Conservation (phyloP, 371 early-diverging fungal species). For the Lichtheimia ramosa region DNA sequence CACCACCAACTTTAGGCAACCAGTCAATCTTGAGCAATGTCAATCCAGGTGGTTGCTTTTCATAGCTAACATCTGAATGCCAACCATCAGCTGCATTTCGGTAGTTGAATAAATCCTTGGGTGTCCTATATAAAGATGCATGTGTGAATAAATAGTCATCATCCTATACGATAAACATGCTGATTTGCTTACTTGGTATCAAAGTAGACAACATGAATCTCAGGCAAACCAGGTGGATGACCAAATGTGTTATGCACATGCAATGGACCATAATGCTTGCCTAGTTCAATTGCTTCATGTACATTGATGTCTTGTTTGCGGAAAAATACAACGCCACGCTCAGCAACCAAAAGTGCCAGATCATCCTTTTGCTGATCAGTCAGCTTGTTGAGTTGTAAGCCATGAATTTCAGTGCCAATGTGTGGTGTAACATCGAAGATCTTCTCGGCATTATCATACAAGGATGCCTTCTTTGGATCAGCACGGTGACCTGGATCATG, state of each 20-base stretch:
- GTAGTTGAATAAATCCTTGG: slow-evolving; percentile 50
- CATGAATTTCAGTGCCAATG: slow-evolving; percentile 71
- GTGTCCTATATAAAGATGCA: slow-evolving; percentile 15
- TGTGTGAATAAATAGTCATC: too few species aligned
- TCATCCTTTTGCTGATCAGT: slow-evolving; percentile 59
- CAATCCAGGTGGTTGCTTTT: slow-evolving; percentile 55
- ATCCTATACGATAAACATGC: too few species aligned
- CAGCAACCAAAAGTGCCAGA: slow-evolving; percentile 56
- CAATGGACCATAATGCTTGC: slow-evolving; percentile 50
- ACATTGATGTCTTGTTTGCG: slow-evolving; percentile 56
- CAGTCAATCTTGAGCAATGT: slow-evolving; percentile 56
- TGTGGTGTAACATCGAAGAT: slow-evolving; percentile 60
- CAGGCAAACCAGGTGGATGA: slow-evolving; percentile 25
- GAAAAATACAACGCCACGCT: slow-evolving; percentile 67
- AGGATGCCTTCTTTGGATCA: slow-evolving; percentile 61
- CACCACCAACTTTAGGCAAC: slow-evolving; percentile 62
- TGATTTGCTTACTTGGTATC: slow-evolving; percentile 13
- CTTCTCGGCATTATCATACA: slow-evolving; percentile 57
- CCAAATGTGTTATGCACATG: slow-evolving; percentile 58
- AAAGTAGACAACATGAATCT: slow-evolving; percentile 24
- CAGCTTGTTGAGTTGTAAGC: slow-evolving; percentile 52
- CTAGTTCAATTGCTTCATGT: slow-evolving; percentile 53
- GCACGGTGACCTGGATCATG: slow-evolving; percentile 45
- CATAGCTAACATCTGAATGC: slow-evolving; percentile 66
- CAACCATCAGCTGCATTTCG: slow-evolving; percentile 52